Conservation (phyloP, 2,329 filamentous ascomycete species). For the Calonectria pteridis region DNA sequence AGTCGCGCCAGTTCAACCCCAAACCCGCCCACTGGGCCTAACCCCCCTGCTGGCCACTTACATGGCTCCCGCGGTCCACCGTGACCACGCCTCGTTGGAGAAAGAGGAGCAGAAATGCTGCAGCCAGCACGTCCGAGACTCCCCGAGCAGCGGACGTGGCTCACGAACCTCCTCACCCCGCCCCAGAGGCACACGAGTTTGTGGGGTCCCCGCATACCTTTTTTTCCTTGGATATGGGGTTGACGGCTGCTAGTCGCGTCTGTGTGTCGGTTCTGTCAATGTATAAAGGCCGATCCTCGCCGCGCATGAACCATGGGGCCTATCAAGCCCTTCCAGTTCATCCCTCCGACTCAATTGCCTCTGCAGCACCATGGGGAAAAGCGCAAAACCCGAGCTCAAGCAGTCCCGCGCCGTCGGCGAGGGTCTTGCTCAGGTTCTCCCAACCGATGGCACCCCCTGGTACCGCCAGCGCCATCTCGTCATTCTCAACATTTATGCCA, state of each 20-base stretch:
- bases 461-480: conserved; percentile 31
- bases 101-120: neutral
- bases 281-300: conserved; percentile 2
- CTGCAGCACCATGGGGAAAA: neutral
- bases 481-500: conserved; percentile 28
- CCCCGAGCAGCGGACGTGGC: neutral
- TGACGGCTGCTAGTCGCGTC: neutral
- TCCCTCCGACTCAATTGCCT: neutral
- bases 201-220: conserved; percentile 9
- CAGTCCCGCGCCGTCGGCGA: conserved; percentile 21
- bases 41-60: neutral
- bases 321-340: neutral
- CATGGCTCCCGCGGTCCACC: neutral
- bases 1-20: neutral
- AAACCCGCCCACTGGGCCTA: neutral
- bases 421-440: conserved; percentile 29
- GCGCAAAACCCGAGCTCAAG: neutral
- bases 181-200: neutral
- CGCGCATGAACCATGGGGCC: neutral
- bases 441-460: conserved; percentile 29
- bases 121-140: neutral
- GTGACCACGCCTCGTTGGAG: neutral
- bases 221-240: neutral
- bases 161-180: neutral
- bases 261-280: neutral